phyloP scores from a whole-genome alignment of 441 rosid species.

The Bocquillonia castaneifolia region DNA sequence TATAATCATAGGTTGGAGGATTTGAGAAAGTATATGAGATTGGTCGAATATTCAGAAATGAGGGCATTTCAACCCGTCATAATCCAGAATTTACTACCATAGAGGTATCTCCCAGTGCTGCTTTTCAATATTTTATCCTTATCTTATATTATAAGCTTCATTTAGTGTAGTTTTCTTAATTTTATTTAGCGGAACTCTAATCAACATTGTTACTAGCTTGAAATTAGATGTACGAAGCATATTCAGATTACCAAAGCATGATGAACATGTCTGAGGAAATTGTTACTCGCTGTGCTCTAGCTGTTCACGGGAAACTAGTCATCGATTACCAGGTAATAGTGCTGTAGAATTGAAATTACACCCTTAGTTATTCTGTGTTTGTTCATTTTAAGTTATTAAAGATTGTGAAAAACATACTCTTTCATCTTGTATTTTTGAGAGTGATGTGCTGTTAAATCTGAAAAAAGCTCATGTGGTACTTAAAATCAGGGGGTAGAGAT shows the following conservation, averaged over 20 bases:
- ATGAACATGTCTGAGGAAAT: slow-evolving; percentile 89
- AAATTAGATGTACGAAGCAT: slow-evolving; percentile 94
- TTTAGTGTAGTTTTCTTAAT: background rate
- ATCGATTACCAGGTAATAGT: slow-evolving; percentile 72
- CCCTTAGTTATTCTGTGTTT: slow-evolving; percentile 5
- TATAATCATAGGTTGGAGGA: slow-evolving; percentile 78
- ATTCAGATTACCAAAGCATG: slow-evolving; percentile 88
- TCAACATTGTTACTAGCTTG: slow-evolving; percentile 27
- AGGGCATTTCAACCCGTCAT: slow-evolving; percentile 94
- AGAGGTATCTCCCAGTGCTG: slow-evolving; percentile 51
- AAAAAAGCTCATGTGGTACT: slow-evolving; percentile 18
- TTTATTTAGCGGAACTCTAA: slow-evolving; percentile 24
- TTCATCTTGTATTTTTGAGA: background rate
- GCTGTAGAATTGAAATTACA: slow-evolving; percentile 9
- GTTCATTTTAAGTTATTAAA: background rate
- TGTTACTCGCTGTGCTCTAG: slow-evolving; percentile 75
- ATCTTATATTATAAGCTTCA: background rate
- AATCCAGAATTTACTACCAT: slow-evolving; percentile 99
- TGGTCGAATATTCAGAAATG: slow-evolving; percentile 93
- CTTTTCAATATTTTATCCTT: slow-evolving; percentile 12
- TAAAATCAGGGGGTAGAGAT: slow-evolving; percentile 70
- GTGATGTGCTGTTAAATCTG: slow-evolving; percentile 9
- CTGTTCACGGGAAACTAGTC: slow-evolving; percentile 67
- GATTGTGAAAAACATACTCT: background rate
- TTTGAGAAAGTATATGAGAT: slow-evolving; percentile 95